Base-by-base conservation (phyloP, 345 rosid genomes). In the Sisymbrium altissimum region DNA sequence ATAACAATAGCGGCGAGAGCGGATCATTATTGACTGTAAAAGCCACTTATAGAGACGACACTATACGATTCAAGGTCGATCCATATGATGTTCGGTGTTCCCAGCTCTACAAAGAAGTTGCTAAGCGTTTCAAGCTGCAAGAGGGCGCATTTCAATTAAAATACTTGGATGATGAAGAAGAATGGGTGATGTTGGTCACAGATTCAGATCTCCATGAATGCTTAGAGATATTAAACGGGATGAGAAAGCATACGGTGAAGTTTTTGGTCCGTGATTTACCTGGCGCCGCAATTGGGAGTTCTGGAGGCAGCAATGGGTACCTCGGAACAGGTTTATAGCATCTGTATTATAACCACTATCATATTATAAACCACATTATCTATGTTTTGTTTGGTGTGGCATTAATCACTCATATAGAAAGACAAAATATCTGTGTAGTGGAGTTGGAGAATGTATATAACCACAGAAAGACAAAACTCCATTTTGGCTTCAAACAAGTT, bases 171-270 rank as follows among this genome's bases (percentile, higher is more conserved):
- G 98, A 91, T 7, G 98, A 94, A 70, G 91, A 89, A 15, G 97
- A 94, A 72, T 94, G 97, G 97, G 95, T 94, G 68, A 66, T 94
- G 86, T 65, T 91, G 46, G 83, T 83, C 19, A 85, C 72, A 36
- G 93, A 91, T 73, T 86, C 86, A 1, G 98, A 94, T 83, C 85
- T 89, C 46, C 87, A 86, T 55, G 98, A 91, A 83, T 94, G 96
- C 50, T 64, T 91, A 7, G 97, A 91, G 78, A 81, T 91, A 75
- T 35, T 94, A 71, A 88, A 89, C n/a, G 30, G 63, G 25, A 53
- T 73, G 21, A 90, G 95, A 29, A 86, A 80, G 32, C 86, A 71
- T 1, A 81, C 58, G 18, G 89, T 88, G 74, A 94, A 88, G 83
- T 85, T 91, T 72, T 82, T 82, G 2, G 92, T 94, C 50, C 86